Percentiles rank a stretch among this genome's conserved stretches.
phyloP scores from a whole-genome alignment of 1,139 yeast genomes.

The Geotrichum macrosporum region DNA sequence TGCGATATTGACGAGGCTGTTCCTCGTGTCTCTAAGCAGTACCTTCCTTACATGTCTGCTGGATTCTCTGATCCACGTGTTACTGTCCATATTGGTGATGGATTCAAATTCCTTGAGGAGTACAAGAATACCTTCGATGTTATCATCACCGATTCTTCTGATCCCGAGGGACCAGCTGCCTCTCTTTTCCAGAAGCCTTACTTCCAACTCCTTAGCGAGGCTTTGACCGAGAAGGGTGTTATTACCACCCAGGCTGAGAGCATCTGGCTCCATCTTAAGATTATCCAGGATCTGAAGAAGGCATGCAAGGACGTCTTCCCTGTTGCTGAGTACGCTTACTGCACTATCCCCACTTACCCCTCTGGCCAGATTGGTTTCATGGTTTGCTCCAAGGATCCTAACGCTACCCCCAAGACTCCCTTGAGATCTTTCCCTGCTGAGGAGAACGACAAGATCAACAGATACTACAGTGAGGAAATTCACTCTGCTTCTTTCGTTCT shows the following conservation, averaged over 20 bases:
- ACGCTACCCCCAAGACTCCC: conserved; percentile 53
- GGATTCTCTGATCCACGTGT: conserved; percentile 70
- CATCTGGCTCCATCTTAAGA: conserved; percentile 79
- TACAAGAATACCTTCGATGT: conserved; percentile 62
- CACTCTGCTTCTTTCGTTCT: conserved; percentile 79
- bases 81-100: conserved; percentile 75
- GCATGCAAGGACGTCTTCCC: conserved; percentile 71
- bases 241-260: conserved; percentile 91
- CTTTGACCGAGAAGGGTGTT: conserved; percentile 68
- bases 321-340: conserved; percentile 72
- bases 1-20: conserved; percentile 92
- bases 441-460: conserved; percentile 51
- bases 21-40: conserved; percentile 66
- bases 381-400: conserved; percentile 64
- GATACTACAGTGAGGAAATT: conserved; percentile 67
- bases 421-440: conserved; percentile 51
- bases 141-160: conserved; percentile 92
- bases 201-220: conserved; percentile 64
- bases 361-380: conserved; percentile 91
- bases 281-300: conserved; percentile 54
- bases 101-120: conserved; percentile 69
- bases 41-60: conserved; percentile 74
- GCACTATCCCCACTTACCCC: conserved; percentile 94
- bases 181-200: conserved; percentile 82
- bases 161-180: conserved; percentile 98